Base-by-base conservation (phyloP, 2,329 filamentous ascomycete genomes). In the Elsinoe ampelina region DNA sequence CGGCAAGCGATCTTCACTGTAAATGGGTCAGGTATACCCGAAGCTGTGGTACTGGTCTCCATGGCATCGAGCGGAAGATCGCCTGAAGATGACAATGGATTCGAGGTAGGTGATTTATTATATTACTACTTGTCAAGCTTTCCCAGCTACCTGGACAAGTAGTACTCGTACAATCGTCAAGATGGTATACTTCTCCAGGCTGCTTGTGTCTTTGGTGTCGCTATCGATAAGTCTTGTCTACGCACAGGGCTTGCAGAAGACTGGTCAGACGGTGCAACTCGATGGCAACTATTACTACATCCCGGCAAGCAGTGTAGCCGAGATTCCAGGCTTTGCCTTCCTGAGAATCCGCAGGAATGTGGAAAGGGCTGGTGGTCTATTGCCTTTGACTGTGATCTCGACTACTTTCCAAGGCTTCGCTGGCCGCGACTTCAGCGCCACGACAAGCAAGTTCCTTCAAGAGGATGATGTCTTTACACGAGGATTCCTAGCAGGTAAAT, bases 391-490 rank as follows among this genome's bases (percentile, higher is more conserved):
- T 2, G 68, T 74, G 2, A 58, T 74, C 20, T 64, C 61, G 1
- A 62, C 64, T 13, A 62, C 65, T n/a, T 60, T 61, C 3, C 55
- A 61, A 3, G 59, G 42, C 8, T 68, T 64, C 54, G 61, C 60
- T 36, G 61, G 50, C 3, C 54, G 56, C 3, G 59, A 67, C 41
- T 58, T 73, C 7, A 57, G 54, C 8, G 58, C 59, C 4, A 55
- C 65, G 0, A 61, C 68, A 15, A 59, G 66, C 8, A 63, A 62
- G 2, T 74, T 69, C 59, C 61, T 64, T 3, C 57, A 64, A 12
- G 54, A 58, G 22, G 73, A 75, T 57, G 73, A 75, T 64, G 73
- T 75, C 6, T 75, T 71, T 61, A 67, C 71, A 32, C 60, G 64
- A 39, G 71, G 67, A 6, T 75, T 75, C 51, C 63, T 71, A 7